A percentile compares a stretch with the other conserved stretches of the same genome.
Evolutionary conservation across 2,329 filamentous ascomycete genomes (phyloP).

Genomic region (Beauveria medogensis): DNA sequence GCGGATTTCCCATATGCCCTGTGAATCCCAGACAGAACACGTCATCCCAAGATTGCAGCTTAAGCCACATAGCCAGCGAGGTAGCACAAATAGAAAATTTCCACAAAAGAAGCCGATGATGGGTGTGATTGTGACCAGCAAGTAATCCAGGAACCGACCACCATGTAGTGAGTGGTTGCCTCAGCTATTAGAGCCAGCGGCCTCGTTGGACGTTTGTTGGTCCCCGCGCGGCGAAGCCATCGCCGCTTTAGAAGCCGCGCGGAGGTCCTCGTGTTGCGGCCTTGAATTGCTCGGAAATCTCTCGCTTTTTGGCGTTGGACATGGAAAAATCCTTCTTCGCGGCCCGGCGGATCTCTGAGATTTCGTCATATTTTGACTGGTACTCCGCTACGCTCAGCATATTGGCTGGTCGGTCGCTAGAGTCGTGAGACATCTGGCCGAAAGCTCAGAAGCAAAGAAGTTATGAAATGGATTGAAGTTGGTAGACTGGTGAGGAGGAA

Average conservation of each 20-base stretch:
- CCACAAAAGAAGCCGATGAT: too few species aligned
- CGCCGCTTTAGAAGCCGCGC: slow-evolving; percentile 5
- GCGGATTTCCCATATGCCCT: too few species aligned
- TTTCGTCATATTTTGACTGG: slow-evolving; percentile 12
- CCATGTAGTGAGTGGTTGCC: neutral
- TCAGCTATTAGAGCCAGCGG: neutral
- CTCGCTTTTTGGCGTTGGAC: neutral
- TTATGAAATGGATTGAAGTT: too few species aligned
- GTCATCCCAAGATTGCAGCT: too few species aligned
- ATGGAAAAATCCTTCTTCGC: slow-evolving; percentile 10
- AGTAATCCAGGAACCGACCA: neutral
- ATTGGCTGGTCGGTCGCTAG: neutral
- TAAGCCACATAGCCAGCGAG: too few species aligned
- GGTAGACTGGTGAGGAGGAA: too few species aligned
- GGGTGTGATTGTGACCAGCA: too few species aligned
- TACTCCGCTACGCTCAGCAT: slow-evolving; percentile 12
- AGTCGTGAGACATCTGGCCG: neutral
- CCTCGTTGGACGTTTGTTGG: neutral
- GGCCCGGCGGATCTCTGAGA: slow-evolving; percentile 10
- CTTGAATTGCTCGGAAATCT: slow-evolving; percentile 3
- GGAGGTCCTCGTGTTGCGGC: slow-evolving; percentile 4
- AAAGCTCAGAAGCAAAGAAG: too few species aligned
- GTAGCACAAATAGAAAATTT: too few species aligned
- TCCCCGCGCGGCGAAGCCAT: neutral
- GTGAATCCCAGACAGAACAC: too few species aligned